Percentiles rank a stretch among this genome's conserved stretches.
Evolutionary conservation across 148 eudicot genomes (phyloP).

Genomic region (Euryodendron excelsum): DNA sequence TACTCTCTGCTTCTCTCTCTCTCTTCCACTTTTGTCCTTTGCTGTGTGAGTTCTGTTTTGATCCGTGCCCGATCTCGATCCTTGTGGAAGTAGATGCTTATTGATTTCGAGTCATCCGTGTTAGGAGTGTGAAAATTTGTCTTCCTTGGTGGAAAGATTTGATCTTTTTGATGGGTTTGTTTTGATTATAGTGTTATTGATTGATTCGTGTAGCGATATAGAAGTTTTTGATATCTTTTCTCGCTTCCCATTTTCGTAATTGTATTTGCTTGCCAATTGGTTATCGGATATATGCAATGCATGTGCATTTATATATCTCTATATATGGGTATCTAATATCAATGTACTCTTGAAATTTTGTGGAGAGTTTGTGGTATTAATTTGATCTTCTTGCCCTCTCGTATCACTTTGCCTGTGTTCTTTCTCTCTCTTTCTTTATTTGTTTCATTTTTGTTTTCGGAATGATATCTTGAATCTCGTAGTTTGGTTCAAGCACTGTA

Average conservation of each 20-base stretch:
- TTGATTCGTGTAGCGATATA: neutral
- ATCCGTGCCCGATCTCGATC: conserved; percentile 19
- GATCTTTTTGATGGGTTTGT: conserved; percentile 14
- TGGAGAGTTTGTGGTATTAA: neutral
- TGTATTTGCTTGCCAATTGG: too few relatives aligned
- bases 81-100: conserved; percentile 2
- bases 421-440: too few relatives aligned
- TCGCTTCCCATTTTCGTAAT: too few relatives aligned
- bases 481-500: neutral
- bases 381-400: neutral
- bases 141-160: conserved; percentile 1
- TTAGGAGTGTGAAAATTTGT: neutral
- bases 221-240: neutral
- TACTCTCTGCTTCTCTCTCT: neutral
- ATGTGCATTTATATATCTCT: neutral
- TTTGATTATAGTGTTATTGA: neutral
- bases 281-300: neutral
- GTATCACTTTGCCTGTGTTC: too few relatives aligned
- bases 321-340: neutral
- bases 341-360: neutral
- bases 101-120: neutral
- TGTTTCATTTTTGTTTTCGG: too few relatives aligned
- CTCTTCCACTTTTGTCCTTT: neutral
- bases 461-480: neutral
- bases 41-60: neutral